Evolutionary conservation across 2,329 filamentous ascomycete species (phyloP).

Genomic region (Penicillium sclerotiorum): DNA sequence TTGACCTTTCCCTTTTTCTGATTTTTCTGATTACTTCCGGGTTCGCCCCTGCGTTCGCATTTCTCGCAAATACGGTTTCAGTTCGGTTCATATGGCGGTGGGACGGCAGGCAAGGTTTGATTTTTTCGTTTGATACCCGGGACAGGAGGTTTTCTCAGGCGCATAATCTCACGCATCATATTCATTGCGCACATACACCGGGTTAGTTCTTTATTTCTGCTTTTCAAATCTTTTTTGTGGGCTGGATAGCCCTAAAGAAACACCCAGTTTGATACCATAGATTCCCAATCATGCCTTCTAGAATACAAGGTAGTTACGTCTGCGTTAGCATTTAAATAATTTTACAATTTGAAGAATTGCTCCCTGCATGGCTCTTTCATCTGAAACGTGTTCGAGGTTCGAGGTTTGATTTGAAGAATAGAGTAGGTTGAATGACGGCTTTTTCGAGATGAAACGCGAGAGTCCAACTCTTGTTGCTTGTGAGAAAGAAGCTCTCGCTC

Average conservation of each 20-base stretch:
- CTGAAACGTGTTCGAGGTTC: no score
- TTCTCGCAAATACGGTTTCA: neutral
- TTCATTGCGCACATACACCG: slow-evolving; percentile 2
- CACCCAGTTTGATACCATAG: neutral
- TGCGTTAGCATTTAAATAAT: no score
- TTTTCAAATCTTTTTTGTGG: neutral
- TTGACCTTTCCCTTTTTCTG: neutral
- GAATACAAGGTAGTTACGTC: no score
- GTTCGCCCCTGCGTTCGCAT: slow-evolving; percentile 5
- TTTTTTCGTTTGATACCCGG: slow-evolving; percentile 20
- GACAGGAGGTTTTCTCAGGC: slow-evolving; percentile 13
- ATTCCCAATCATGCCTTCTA: neutral
- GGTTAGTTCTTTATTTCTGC: neutral
- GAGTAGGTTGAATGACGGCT: no score
- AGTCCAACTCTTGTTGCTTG: no score
- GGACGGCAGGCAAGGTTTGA: slow-evolving; percentile 8
- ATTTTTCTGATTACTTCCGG: neutral
- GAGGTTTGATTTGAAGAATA: no score
- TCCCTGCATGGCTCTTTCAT: no score
- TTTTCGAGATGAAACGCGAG: no score
- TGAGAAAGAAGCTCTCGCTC: no score
- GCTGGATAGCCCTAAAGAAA: neutral
- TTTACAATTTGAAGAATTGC: no score
- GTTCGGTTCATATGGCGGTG: neutral
- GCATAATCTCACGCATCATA: slow-evolving; percentile 8